Evolutionary conservation across 2,329 filamentous ascomycete genomes (phyloP), one percentile per base, ranked within the genome.

Genomic region (Aureobasidium sp.): DNA sequence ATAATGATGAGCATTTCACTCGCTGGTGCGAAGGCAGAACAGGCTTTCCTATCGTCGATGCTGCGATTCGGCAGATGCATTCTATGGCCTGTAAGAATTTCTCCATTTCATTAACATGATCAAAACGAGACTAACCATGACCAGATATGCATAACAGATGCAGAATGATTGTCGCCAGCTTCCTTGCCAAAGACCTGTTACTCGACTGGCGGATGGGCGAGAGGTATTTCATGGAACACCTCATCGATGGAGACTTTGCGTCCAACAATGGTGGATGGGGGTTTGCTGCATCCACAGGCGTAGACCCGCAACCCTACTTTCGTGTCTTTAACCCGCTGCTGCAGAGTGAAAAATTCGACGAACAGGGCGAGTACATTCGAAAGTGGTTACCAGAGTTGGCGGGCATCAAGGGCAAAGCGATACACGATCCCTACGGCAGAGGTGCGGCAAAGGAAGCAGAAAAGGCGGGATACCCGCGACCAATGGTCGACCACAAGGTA

Each of bases 291-390:
- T 84, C 81, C 20, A 87, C 86, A 0, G 88, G 90, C 1, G 89
- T 91, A 7, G 90, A 95, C 72, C 89, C 90, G 1, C 89, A 96
- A 74, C 91, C 91, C 0, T 96, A 95, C 71, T 96, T 96, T 66
- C 82, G 91, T 7, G 89, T 96, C 57, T 96, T 96, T 75, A 96
- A 95, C 69, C 91, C 91, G 0, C 72, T 91, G 48, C 76, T 90
- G 20, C 91, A 96, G 77, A 90, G 88, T 67, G 89, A 94, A 79
- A 92, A 88, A 74, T 96, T 95, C 68, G 91, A 96, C 70, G 78
- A 82, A 0, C 79, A 87, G 0, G 92, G 91, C 0, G 84, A 85
- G 17, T 96, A 93, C 71, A 95, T 96, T 62, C 81, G 88, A 41
- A 84, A 84, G 63, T 96, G 91, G 91, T 79, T 96, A 9, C 86